Evolutionary conservation across 2,329 filamentous ascomycete species (phyloP), one percentile per base, ranked within the genome.

Genomic region (Penicillium sp.): DNA sequence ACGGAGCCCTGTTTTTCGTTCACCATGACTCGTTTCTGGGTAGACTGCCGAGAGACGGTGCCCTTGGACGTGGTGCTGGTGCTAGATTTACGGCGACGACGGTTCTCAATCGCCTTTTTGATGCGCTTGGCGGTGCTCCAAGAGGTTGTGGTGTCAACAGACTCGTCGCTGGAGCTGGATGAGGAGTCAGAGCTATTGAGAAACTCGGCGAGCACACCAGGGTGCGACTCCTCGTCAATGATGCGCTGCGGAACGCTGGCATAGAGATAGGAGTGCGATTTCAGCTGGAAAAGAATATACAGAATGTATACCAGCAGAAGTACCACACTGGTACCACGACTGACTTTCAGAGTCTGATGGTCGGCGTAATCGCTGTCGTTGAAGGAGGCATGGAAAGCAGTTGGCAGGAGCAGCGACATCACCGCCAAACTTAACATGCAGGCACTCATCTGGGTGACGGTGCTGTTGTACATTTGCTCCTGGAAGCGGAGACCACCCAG

Each of bases 401-500:
- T 96, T 1, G 92, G 92, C 11, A 97, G 77, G 23, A 96, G 83
- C 19, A 96, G 80, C 78, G 92, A 96, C 75, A 91, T 92, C 56
- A 96, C 92, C 68, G 90, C 92, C 73, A 96, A 75, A 79, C 91
- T 95, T 63, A 97, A 83, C 64, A 97, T 81, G 76, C 91, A 96
- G 48, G 92, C 92, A 71, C 91, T 96, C 91, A 96, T 96, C 72
- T 97, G 92, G 1, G 92, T 96, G 54, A 96, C 91, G 19, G 91
- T 96, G 75, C 87, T 94, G 76, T 96, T 97, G 77, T 96, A 97
- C 59, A 97, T 87, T 84, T 96, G 92, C 77, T 97, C 92, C 70
- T 89, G 88, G 73, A 86, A 96, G 59, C 91, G 87, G 51, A 96
- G 78, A 59, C 92, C 92, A 67, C 92, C 92, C 21, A 95, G 77